Evolutionary conservation across 1,284 basidiomycete genomes (phyloP).

Genomic region (Trichosporon inkin): DNA sequence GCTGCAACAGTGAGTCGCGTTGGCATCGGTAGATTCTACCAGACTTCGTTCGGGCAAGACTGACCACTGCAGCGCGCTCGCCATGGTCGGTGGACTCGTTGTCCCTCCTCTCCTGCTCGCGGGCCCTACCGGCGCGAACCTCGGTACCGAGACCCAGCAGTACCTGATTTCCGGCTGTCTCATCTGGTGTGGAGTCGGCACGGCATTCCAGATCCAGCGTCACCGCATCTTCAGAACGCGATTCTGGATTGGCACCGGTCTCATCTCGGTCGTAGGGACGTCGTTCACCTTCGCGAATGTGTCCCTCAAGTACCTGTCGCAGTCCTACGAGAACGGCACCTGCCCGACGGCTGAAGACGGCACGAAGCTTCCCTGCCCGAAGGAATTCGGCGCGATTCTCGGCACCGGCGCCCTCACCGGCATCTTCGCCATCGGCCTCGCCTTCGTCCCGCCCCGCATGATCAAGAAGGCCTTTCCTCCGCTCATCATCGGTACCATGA

Average conservation of each 20-base stretch:
- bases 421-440: slow-evolving; percentile 30
- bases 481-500: slow-evolving; percentile 35
- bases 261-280: slow-evolving; percentile 35
- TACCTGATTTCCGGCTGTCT: slow-evolving; percentile 38
- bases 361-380: slow-evolving; percentile 33
- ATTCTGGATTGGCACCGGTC: slow-evolving; percentile 35
- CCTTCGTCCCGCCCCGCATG: slow-evolving; percentile 33
- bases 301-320: slow-evolving; percentile 27
- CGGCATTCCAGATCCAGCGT: slow-evolving; percentile 32
- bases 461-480: slow-evolving; percentile 38
- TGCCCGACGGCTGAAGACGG: slow-evolving; percentile 28
- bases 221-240: slow-evolving; percentile 24
- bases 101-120: slow-evolving; percentile 34
- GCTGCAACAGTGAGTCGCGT: slow-evolving; percentile 30
- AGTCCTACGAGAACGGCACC: slow-evolving; percentile 33
- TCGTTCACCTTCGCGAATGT: slow-evolving; percentile 38
- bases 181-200: slow-evolving; percentile 35
- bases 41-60: background rate
- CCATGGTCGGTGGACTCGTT: slow-evolving; percentile 37
- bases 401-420: slow-evolving; percentile 32
- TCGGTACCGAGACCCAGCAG: slow-evolving; percentile 27
- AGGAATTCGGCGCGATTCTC: slow-evolving; percentile 35
- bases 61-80: slow-evolving; percentile 23
- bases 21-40: background rate
- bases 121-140: slow-evolving; percentile 29